Conservation (phyloP, 208 protist species). For the Acanthamoeba triangularis region DNA sequence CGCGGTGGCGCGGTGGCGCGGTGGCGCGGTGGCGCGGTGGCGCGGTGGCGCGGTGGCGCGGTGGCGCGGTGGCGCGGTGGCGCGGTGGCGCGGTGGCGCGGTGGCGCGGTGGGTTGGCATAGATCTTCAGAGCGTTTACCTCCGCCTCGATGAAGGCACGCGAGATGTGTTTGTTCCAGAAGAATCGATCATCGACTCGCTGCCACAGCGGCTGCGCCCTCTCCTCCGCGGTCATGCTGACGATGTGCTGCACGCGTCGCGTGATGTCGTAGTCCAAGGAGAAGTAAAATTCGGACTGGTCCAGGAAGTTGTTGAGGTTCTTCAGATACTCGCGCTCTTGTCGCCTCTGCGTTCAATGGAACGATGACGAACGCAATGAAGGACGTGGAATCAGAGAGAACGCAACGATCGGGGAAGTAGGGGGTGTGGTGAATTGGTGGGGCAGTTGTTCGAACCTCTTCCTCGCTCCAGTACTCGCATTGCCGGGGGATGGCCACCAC, state of each 20-base stretch:
- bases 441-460: constrained; percentile 63
- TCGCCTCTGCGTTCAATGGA: constrained; percentile 33
- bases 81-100: no score
- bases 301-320: constrained; percentile 63
- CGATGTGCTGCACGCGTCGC: constrained; percentile 32
- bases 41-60: no score
- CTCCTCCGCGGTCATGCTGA: constrained; percentile 32
- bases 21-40: no score
- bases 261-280: constrained; percentile 73
- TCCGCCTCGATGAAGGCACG: constrained; percentile 76
- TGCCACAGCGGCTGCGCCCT: constrained; percentile 59
- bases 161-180: constrained; percentile 85
- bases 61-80: no score
- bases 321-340: constrained; percentile 68
- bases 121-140: background rate
- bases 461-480: constrained; percentile 63
- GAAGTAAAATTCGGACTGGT: constrained; percentile 73
- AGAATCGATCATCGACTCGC: constrained; percentile 84
- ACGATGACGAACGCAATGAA: no score
- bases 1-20: no score
- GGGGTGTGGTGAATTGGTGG: no score
- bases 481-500: constrained; percentile 56
- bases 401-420: no score
- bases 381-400: no score
- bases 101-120: no score